Evolutionary conservation across 176 grass and related monocot species (phyloP), one percentile per base, ranked within the genome.

Genomic region (Cenchrus fungigraminus): DNA sequence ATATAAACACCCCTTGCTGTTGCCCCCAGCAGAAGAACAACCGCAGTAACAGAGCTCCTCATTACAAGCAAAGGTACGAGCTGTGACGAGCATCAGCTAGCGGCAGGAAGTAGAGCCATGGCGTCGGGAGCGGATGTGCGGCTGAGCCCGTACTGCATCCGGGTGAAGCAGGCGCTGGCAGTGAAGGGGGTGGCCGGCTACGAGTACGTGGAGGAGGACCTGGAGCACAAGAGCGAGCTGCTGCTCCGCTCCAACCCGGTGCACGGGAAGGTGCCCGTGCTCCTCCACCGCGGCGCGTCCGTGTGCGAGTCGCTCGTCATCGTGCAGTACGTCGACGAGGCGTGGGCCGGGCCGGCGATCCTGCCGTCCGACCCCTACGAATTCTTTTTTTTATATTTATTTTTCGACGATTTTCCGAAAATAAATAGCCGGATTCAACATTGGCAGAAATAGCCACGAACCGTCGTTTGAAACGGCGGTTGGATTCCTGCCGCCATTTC

Each of bases 251-350:
- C 64, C 77, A 91, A 85, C 77, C 90, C 86, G 42, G 56, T 85
- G 69, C 65, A 91, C 77, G 65, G 50, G 34, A 80, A 76, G 89
- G 85, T 90, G 62, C 89, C 89, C 8, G 86, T 86, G 19, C 82
- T 91, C 22, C 65, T 91, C 82, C 85, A 91, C 70, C 17, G 32
- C 6, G 89, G 69, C 69, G 9, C 22, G 70, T 86, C 90, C 8
- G 82, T 86, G 9, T 91, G 89, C 76, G 89, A 91, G 82, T 88
- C 85, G 6, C 56, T 77, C 81, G 77, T 81, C 71, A 54, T 88
- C 61, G 29, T 88, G 45, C 74, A 84, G 71, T 91, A 88, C 76
- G 47, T 91, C 25, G 81, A 88, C 75, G 85, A 91, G 54, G 64
- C 28, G 6, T 88, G 70, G 70, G 16, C 8, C 63, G 54, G 71